phyloP scores from a whole-genome alignment of 768 basidiomycete genomes.

The Auricularia sp. region DNA sequence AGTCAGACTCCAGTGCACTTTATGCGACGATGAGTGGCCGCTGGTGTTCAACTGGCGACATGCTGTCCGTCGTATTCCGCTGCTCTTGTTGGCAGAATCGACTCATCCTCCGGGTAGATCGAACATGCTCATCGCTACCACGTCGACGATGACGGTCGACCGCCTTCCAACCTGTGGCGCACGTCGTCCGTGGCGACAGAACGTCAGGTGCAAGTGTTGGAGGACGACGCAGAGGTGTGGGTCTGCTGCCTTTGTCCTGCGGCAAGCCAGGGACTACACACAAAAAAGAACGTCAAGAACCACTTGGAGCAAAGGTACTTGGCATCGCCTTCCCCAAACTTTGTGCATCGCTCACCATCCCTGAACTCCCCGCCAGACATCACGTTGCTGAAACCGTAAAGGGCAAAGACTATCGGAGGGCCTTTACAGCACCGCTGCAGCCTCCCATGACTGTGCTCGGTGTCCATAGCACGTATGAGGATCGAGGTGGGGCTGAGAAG shows the following conservation, averaged over 20 bases:
- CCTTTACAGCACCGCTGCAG: not conserved
- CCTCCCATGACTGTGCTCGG: not conserved
- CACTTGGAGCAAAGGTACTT: no score
- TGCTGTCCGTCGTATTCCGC: not conserved
- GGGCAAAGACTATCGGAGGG: not conserved
- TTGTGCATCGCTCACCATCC: not conserved
- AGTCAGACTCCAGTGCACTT: not conserved
- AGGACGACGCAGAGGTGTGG: no score
- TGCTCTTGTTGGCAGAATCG: no score
- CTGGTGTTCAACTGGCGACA: not conserved
- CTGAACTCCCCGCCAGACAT: not conserved
- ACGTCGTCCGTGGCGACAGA: no score
- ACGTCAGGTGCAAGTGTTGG: no score
- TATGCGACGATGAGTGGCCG: not conserved
- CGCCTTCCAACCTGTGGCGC: no score
- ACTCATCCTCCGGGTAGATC: no score
- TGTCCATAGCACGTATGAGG: not conserved
- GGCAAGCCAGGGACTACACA: no score
- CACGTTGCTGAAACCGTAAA: not conserved
- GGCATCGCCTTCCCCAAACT: not conserved
- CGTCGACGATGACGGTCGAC: no score
- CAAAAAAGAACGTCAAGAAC: no score
- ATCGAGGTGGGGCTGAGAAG: not conserved
- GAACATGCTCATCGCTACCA: no score
- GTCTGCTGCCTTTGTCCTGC: no score